Evolutionary conservation across 2,329 filamentous ascomycete species (phyloP), one percentile per base, ranked within the genome.

Genomic region (Alternaria gaisen): DNA sequence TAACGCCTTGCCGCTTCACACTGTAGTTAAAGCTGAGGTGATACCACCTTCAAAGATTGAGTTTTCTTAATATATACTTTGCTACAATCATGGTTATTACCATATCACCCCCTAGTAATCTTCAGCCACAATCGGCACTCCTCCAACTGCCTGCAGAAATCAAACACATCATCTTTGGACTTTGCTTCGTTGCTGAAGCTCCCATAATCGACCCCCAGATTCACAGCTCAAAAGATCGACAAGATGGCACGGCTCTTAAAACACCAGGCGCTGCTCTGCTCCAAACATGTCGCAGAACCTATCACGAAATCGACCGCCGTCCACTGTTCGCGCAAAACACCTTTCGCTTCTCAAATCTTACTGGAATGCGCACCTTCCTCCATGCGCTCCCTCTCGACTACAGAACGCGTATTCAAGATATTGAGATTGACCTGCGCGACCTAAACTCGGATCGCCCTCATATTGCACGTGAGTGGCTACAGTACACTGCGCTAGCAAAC

Each of bases 381-480:
- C 40, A 46, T 0, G 61, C 64, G 3, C 56, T 79, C 7, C 68
- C 69, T 7, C 43, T 64, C 6, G 50, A 61, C 11, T 60, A 71
- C 53, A 63, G 67, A 38, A 57, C 63, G 4, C 61, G 65, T 20
- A 64, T 81, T 5, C 64, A 66, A 2, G 71, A 77, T 51, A 56
- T 81, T n/a, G 77, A 80, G 40, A 69, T 81, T 44, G 77, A 80
- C 56, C 66, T 78, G 11, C 70, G 73, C 11, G 67, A 68, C 28
- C 65, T 79, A 5, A 58, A 72, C 51, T 67, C 65, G 16, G 65
- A 68, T 46, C 69, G 70, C 16, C 68, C 69, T 3, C 60, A 61
- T 1, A 53, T 73, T 16, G 70, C 67, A 24, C 67, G 68, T 32
- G 79, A 78, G 53, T 80, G 78, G 78, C 52, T 77, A 9, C 73